A percentile compares a stretch with the other conserved stretches of the same genome.
phyloP scores from a whole-genome alignment of 495 filamentous ascomycete species.

The Tricharina praecox region DNA sequence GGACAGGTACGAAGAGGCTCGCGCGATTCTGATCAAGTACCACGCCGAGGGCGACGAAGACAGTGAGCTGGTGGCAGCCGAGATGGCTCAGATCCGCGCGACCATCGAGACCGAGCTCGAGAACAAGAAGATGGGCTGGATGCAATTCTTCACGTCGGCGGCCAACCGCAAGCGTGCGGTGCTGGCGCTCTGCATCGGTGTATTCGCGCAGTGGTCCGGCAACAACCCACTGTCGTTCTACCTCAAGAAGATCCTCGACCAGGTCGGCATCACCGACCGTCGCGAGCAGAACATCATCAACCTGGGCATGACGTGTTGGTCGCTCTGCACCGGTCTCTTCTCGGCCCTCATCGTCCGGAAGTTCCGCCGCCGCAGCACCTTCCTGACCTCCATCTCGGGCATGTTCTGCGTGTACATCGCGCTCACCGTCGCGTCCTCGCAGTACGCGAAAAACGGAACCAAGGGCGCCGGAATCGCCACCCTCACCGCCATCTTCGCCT shows the following conservation, averaged over 20 bases:
- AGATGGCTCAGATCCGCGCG: constrained; percentile 42
- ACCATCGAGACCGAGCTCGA: constrained; percentile 43
- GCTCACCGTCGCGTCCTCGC: constrained; percentile 43
- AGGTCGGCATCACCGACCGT: constrained; percentile 36
- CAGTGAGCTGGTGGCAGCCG: constrained; percentile 41
- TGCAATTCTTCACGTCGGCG: constrained; percentile 36
- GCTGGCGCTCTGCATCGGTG: constrained; percentile 39
- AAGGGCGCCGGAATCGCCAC: constrained; percentile 34
- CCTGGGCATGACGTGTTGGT: constrained; percentile 42
- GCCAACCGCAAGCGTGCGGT: constrained; percentile 42
- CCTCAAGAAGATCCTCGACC: constrained; percentile 19
- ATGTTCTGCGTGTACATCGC: constrained; percentile 40
- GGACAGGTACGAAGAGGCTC: constrained; percentile 41
- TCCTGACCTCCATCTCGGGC: constrained; percentile 37
- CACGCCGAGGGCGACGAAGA: constrained; percentile 41
- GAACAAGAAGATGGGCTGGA: constrained; percentile 37
- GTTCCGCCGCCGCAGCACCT: constrained; percentile 42
- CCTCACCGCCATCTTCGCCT: constrained; percentile 47
- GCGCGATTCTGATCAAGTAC: constrained; percentile 40
- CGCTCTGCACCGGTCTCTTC: constrained; percentile 35
- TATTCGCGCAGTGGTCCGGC: constrained; percentile 50
- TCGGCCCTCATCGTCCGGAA: constrained; percentile 37
- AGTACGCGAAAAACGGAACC: constrained; percentile 32
- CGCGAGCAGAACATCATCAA: constrained; percentile 40
- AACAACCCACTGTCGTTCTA: constrained; percentile 43